phyloP scores from a whole-genome alignment of 177 flowering plant species.

The Vitis hybrid region DNA sequence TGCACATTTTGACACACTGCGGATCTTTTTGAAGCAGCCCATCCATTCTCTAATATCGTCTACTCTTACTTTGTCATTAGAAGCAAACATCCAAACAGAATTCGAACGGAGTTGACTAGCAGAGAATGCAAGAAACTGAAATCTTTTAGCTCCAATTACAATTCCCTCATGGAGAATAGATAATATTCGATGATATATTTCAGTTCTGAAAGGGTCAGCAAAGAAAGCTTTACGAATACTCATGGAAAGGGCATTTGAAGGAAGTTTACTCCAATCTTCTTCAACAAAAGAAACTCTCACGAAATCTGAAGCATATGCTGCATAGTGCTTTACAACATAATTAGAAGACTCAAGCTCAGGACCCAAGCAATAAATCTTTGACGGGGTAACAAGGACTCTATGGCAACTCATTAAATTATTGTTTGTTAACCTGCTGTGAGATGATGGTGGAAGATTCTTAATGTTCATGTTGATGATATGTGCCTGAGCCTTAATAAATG shows the following conservation, averaged over 20 bases:
- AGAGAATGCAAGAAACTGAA: conserved; percentile 91
- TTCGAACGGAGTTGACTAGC: conserved; percentile 93
- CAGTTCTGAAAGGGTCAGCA: conserved; percentile 59
- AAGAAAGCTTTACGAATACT: conserved; percentile 55
- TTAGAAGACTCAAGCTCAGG: conserved; percentile 88
- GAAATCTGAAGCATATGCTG: conserved; percentile 78
- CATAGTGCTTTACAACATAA: conserved; percentile 74
- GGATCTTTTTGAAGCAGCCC: conserved; percentile 81
- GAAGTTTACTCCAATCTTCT: conserved; percentile 90
- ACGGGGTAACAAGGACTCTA: conserved; percentile 75
- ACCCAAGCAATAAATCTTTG: conserved; percentile 84
- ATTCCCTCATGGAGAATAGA: conserved; percentile 76
- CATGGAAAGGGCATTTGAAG: conserved; percentile 54
- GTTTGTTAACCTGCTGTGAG: conserved; percentile 28
- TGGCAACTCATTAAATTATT: conserved; percentile 73
- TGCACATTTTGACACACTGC: conserved; percentile 89
- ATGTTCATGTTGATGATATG: conserved; percentile 18
- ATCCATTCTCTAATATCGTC: conserved; percentile 89
- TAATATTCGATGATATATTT: conserved; percentile 63
- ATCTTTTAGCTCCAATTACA: conserved; percentile 68
- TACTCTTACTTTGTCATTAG: conserved; percentile 64
- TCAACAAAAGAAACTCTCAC: conserved; percentile 91
- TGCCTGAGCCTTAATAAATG: conserved; percentile 44
- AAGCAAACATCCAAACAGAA: conserved; percentile 99
- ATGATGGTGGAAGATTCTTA: conserved; percentile 29